phyloP scores from a whole-genome alignment of 768 basidiomycete species.

The Mycena maculata region DNA sequence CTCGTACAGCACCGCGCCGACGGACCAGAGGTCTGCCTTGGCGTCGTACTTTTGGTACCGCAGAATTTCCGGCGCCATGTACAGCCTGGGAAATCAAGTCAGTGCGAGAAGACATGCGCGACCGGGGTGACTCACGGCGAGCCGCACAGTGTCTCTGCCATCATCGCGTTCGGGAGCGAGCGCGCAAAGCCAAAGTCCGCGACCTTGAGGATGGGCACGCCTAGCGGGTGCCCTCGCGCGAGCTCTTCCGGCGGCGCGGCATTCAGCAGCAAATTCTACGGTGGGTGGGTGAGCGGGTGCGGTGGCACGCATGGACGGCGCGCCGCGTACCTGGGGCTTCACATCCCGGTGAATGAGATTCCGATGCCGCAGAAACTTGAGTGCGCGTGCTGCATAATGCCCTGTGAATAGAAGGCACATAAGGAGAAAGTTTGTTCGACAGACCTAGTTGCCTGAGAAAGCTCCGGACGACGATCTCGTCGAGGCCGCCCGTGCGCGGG shows the following conservation, averaged over 20 bases:
- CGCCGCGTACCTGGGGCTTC: constrained; percentile 81
- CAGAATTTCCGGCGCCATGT: constrained; percentile 99
- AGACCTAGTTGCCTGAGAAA: constrained; percentile 91
- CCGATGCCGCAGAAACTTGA: constrained; percentile 89
- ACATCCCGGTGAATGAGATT: constrained; percentile 97
- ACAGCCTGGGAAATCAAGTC: constrained; percentile 64
- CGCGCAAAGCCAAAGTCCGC: constrained; percentile 99
- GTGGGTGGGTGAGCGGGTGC: constrained; percentile 21
- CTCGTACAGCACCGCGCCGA: constrained; percentile 96
- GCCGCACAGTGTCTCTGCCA: constrained; percentile 98
- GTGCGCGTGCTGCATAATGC: constrained; percentile 80
- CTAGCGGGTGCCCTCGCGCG: constrained; percentile 88
- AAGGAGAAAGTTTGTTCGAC: constrained; percentile 37
- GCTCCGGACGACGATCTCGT: constrained; percentile 90
- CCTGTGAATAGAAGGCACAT: constrained; percentile 2
- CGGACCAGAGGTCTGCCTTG: constrained; percentile 98
- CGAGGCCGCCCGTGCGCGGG: constrained; percentile 89
- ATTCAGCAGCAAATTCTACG: constrained; percentile 84
- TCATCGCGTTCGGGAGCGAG: constrained; percentile 88
- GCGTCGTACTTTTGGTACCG: constrained; percentile 98
- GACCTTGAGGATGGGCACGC: constrained; percentile 95
- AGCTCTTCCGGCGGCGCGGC: constrained; percentile 85
- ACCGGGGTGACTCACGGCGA: constrained; percentile 77
- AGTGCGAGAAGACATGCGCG: constrained; percentile 6
- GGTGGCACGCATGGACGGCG: background rate